Conservation (phyloP, 2,329 filamentous ascomycete species). For the Trichoderma lentiforme region DNA sequence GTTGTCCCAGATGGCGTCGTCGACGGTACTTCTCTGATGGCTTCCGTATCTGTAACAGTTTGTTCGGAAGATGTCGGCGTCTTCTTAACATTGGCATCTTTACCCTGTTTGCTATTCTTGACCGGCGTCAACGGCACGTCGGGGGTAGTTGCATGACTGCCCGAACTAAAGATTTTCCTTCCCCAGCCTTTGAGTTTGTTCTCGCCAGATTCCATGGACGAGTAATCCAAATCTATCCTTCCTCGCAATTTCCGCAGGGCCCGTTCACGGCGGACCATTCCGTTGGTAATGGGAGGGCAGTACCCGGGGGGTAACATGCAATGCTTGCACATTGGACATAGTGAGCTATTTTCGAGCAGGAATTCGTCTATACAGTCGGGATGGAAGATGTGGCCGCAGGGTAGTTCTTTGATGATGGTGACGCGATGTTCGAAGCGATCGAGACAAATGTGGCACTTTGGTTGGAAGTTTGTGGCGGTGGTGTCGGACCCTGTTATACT, state of each 20-base stretch:
- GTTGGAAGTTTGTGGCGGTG: slow-evolving; percentile 63
- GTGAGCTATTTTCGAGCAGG: slow-evolving; percentile 70
- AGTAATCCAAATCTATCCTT: slow-evolving; percentile 44
- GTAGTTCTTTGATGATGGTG: slow-evolving; percentile 77
- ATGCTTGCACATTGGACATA: slow-evolving; percentile 89
- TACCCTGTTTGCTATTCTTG: slow-evolving; percentile 2
- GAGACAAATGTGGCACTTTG: slow-evolving; percentile 85
- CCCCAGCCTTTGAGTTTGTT: slow-evolving; percentile 37
- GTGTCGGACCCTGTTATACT: slow-evolving; percentile 35
- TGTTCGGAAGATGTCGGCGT: slow-evolving; percentile 10
- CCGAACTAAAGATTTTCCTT: slow-evolving; percentile 34
- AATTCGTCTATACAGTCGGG: slow-evolving; percentile 88
- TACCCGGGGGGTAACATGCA: slow-evolving; percentile 69
- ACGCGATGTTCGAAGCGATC: slow-evolving; percentile 69
- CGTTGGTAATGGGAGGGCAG: slow-evolving; percentile 72
- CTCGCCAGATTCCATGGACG: slow-evolving; percentile 32
- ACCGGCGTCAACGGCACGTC: slow-evolving; percentile 30
- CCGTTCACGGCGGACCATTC: slow-evolving; percentile 80
- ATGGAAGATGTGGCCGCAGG: slow-evolving; percentile 92
- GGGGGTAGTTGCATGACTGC: slow-evolving; percentile 19
- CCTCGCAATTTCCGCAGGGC: slow-evolving; percentile 61
- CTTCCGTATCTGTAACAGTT: slow-evolving; percentile 8
- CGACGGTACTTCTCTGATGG: not conserved
- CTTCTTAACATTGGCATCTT: slow-evolving; percentile 2
- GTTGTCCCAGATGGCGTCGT: slow-evolving; percentile 2